Evolutionary conservation across 1,284 basidiomycete species (phyloP).

Genomic region (Mycosarcoma maydis): DNA sequence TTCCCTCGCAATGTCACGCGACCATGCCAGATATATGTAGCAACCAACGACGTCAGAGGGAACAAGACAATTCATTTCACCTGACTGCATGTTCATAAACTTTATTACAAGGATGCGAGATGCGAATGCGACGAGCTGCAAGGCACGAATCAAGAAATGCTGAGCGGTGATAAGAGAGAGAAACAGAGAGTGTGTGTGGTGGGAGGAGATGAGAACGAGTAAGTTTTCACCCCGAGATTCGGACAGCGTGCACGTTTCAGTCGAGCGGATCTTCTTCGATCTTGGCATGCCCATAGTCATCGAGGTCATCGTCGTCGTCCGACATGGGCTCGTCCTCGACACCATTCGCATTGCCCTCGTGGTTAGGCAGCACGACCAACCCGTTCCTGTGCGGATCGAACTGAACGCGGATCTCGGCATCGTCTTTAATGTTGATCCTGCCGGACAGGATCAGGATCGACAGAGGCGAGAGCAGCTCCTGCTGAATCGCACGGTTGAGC

Average conservation of each 20-base stretch:
- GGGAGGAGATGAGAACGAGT: no score
- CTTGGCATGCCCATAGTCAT: conserved; percentile 25
- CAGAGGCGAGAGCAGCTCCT: conserved; percentile 90
- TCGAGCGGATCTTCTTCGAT: conserved; percentile 57
- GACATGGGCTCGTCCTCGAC: conserved; percentile 60
- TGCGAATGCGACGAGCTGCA: no score
- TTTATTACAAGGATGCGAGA: no score
- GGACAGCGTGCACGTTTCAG: conserved; percentile 11
- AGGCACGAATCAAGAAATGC: no score
- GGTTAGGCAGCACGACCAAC: conserved; percentile 84
- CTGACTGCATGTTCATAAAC: no score
- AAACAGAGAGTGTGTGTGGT: no score
- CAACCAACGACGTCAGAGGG: no score
- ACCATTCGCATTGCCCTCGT: conserved; percentile 68
- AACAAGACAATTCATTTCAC: no score
- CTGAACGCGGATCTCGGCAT: conserved; percentile 78
- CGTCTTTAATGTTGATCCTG: conserved; percentile 80
- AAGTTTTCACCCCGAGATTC: no score
- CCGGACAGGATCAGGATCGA: conserved; percentile 87
- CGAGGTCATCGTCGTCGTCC: conserved; percentile 62
- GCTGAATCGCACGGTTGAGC: conserved; percentile 89
- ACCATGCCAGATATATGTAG: no score
- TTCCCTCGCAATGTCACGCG: no score
- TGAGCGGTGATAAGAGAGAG: no score
- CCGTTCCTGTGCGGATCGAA: conserved; percentile 87